Percentiles rank a stretch among this genome's conserved stretches.
phyloP scores from a whole-genome alignment of 768 basidiomycete genomes.

The Calocybe cyanea region DNA sequence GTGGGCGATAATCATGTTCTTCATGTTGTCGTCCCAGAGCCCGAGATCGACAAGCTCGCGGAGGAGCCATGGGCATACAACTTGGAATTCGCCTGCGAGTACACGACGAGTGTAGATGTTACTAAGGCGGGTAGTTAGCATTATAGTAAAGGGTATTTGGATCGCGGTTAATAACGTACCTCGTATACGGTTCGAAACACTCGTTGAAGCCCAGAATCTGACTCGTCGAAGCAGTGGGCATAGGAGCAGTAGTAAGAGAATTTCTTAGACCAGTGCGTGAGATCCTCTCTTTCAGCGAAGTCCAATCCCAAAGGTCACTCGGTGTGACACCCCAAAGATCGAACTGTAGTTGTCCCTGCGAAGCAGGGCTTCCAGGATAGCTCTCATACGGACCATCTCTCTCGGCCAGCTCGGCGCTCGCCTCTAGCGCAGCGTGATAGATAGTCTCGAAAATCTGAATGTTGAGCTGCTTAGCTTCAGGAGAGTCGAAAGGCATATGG shows the following conservation, averaged over 20 bases:
- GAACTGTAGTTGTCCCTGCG: constrained; percentile 84
- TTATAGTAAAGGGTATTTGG: not conserved
- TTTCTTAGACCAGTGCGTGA: constrained; percentile 79
- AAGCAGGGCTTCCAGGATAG: constrained; percentile 88
- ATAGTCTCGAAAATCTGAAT: constrained; percentile 98
- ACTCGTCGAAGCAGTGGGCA: constrained; percentile 98
- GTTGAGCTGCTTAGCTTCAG: constrained; percentile 83
- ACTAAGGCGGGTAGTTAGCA: constrained; percentile 37
- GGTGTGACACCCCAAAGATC: constrained; percentile 96
- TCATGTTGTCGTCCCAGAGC: constrained; percentile 98
- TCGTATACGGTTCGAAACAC: constrained; percentile 98
- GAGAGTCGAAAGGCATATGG: constrained; percentile 92
- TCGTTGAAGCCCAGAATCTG: constrained; percentile 99
- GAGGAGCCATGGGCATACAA: constrained; percentile 99
- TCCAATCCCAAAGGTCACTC: constrained; percentile 92
- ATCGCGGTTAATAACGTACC: too few relatives aligned
- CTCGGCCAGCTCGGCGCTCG: constrained; percentile 83
- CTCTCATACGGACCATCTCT: constrained; percentile 82
- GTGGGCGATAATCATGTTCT: constrained; percentile 98
- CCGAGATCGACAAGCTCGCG: constrained; percentile 93
- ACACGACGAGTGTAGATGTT: constrained; percentile 99
- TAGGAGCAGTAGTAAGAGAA: constrained; percentile 89
- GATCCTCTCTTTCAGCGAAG: constrained; percentile 80
- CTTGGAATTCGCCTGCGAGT: constrained; percentile 99
- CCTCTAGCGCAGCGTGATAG: constrained; percentile 92